Conservation (phyloP, 2,329 filamentous ascomycete species). For the Cryphonectria radicalis region DNA sequence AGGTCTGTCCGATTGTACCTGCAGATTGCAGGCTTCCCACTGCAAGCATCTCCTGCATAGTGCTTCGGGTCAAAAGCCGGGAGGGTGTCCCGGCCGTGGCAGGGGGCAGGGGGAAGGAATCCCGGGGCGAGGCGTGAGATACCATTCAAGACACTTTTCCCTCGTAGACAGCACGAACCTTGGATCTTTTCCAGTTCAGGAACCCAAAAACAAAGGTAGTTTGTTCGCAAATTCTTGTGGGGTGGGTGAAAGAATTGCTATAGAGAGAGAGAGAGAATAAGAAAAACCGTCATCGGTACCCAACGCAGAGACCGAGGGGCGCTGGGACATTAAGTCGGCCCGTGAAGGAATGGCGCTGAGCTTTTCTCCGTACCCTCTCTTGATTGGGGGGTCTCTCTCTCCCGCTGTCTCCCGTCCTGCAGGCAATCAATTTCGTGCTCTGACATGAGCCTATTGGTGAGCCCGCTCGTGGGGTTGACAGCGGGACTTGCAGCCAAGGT, state of each 20-base stretch:
- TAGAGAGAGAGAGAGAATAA: neutral
- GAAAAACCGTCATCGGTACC: neutral
- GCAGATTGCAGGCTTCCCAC: constrained; percentile 17
- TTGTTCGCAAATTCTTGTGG: neutral
- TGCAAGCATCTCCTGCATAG: constrained; percentile 25
- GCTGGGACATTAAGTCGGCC: constrained; percentile 19
- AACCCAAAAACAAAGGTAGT: neutral
- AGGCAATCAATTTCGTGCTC: constrained; percentile 10
- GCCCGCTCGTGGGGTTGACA: neutral
- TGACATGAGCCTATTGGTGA: constrained; percentile 6
- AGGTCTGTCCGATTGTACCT: constrained; percentile 15
- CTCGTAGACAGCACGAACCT: too few relatives aligned
- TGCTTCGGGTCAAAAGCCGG: constrained; percentile 18
- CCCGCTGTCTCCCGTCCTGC: constrained; percentile 5
- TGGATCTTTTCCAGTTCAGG: too few relatives aligned
- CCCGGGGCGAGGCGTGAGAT: neutral
- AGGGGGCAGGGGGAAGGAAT: neutral
- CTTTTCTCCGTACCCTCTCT: neutral
- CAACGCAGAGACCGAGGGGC: constrained; percentile 8
- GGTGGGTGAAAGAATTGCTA: neutral
- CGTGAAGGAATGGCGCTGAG: constrained; percentile 14
- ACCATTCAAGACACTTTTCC: neutral
- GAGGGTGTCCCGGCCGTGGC: constrained; percentile 11
- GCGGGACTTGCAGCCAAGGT: neutral
- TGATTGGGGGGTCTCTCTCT: neutral